A percentile compares a stretch with the other conserved stretches of the same genome.
Conservation (phyloP, 139 green algal genomes). For the Auxenochlorella pyrenoidosa region DNA sequence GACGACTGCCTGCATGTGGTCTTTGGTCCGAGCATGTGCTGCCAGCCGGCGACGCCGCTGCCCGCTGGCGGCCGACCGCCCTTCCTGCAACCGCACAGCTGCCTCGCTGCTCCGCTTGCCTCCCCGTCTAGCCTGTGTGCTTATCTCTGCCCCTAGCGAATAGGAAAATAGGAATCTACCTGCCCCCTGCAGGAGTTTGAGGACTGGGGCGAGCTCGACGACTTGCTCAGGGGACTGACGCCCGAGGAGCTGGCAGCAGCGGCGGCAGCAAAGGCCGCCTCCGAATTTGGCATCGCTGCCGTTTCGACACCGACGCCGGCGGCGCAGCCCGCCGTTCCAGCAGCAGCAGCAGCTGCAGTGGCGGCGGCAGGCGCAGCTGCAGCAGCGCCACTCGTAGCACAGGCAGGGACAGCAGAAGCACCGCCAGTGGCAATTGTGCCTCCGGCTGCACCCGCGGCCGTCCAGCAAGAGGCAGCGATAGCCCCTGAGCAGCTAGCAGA, state of each 20-base stretch:
- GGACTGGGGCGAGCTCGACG: constrained; percentile 53
- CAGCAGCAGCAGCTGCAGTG: background rate
- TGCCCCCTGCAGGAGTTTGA: constrained; percentile 47
- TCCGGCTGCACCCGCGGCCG: background rate
- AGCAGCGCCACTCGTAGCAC: background rate
- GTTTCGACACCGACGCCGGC: background rate
- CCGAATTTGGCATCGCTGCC: background rate
- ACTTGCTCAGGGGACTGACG: background rate
- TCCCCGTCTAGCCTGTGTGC: background rate
- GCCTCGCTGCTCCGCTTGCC: background rate
- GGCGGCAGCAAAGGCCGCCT: background rate
- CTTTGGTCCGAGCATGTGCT: too few species aligned
- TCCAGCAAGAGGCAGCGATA: background rate
- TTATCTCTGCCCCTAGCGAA: background rate
- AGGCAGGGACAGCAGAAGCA: background rate
- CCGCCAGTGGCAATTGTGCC: background rate
- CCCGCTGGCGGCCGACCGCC: too few species aligned
- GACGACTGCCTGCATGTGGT: too few species aligned
- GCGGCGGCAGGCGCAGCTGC: background rate
- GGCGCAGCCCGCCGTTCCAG: background rate
- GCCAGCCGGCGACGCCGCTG: too few species aligned
- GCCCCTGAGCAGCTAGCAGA: background rate
- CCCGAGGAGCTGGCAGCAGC: constrained; percentile 7
- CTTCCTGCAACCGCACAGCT: too few species aligned
- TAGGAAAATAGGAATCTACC: too few species aligned